A percentile compares a stretch with the other conserved stretches of the same genome.
Evolutionary conservation across 106 monocot genomes (phyloP).

Genomic region (Dioscorea zingiberensis): DNA sequence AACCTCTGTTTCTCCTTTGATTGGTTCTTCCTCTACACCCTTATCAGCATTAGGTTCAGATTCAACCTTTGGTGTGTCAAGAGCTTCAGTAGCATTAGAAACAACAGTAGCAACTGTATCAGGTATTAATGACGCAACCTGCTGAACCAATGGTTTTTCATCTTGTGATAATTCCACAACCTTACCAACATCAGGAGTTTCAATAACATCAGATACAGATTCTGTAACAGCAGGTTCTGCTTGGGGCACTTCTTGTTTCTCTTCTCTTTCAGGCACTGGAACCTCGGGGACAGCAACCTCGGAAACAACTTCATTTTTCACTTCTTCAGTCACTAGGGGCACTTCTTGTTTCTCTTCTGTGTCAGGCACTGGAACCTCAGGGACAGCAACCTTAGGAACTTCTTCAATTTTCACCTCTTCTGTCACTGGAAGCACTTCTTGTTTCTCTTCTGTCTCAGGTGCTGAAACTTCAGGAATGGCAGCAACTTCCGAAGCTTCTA

Average conservation of each 20-base stretch:
- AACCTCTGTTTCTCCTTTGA: background rate
- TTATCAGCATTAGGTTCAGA: too few species aligned
- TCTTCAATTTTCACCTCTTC: background rate
- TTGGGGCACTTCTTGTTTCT: background rate
- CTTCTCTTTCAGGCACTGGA: background rate
- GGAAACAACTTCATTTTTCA: too few species aligned
- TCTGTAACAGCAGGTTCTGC: too few species aligned
- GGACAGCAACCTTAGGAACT: background rate
- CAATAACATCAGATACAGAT: too few species aligned
- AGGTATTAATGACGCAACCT: too few species aligned
- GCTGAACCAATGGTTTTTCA: too few species aligned
- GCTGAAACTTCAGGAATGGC: background rate
- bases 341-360: background rate
- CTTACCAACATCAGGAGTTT: too few species aligned
- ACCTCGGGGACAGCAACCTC: background rate
- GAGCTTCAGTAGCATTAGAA: too few species aligned
- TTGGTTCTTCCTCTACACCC: too few species aligned
- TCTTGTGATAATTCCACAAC: too few species aligned
- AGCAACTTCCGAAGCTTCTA: background rate
- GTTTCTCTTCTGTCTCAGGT: background rate
- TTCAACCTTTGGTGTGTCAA: too few species aligned
- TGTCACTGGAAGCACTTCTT: background rate
- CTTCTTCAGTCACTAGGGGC: background rate
- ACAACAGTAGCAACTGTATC: too few species aligned
- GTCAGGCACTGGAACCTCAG: background rate